A percentile compares a stretch with the other conserved stretches of the same genome.
Evolutionary conservation across 2,329 filamentous ascomycete species (phyloP).

Genomic region (Fusarium pseudocircinatum): DNA sequence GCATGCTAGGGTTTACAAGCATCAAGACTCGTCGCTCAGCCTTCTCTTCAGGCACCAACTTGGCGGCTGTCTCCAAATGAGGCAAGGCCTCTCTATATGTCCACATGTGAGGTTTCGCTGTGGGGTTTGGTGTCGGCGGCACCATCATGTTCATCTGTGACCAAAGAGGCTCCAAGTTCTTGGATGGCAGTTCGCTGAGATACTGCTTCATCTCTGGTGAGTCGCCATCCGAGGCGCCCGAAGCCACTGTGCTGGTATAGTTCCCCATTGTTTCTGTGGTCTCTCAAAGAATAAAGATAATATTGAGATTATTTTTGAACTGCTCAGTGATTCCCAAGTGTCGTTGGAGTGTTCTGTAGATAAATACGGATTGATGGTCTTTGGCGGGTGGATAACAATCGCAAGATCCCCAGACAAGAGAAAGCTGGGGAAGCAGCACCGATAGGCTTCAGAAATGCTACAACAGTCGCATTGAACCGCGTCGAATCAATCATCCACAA

Average conservation of each 20-base stretch:
- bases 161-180: slow-evolving; percentile 57
- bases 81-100: slow-evolving; percentile 49
- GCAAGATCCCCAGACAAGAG: not conserved
- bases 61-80: slow-evolving; percentile 48
- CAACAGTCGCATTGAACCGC: not conserved
- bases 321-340: not conserved
- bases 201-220: slow-evolving; percentile 44
- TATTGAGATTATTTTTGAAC: fast-evolving
- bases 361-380: not conserved
- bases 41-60: slow-evolving; percentile 50
- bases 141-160: slow-evolving; percentile 58
- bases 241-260: slow-evolving; percentile 1
- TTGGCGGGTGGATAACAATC: not conserved
- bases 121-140: slow-evolving; percentile 57
- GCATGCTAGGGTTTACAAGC: slow-evolving; percentile 61
- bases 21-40: slow-evolving; percentile 55
- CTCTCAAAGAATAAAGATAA: too few species aligned
- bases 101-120: slow-evolving; percentile 52
- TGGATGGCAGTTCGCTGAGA: slow-evolving; percentile 42
- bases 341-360: not conserved
- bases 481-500: not conserved
- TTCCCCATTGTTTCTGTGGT: slow-evolving; percentile 15
- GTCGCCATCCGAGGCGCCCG: slow-evolving; percentile 15
- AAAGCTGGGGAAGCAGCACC: not conserved
- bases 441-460: not conserved